Evolutionary conservation across 2,329 filamentous ascomycete genomes (phyloP), one percentile per base, ranked within the genome.

Genomic region (Tympanopsis confertula): DNA sequence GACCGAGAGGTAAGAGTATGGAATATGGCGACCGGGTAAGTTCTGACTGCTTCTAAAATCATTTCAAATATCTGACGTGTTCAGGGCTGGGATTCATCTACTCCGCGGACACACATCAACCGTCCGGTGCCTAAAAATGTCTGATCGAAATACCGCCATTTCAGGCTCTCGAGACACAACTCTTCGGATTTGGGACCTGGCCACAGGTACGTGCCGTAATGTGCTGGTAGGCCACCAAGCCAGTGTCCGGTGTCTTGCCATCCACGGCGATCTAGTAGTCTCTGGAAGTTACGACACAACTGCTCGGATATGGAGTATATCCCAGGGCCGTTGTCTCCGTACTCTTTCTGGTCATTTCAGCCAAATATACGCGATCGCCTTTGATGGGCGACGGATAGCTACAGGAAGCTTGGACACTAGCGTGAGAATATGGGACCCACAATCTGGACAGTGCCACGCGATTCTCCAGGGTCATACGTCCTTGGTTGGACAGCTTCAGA

Each of bases 211-310:
- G 20, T 96, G 89, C 66, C 82, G 81, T 52, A 94, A 93, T 50
- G 86, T 95, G 13, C 72, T 98, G 28, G 82, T 94, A 28, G 89
- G 91, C 10, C 89, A 98, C 56, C 88, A 95, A 59, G 89, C 89
- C 33, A 95, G 87, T 57, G 89, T 98, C 19, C 74, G 89, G 45
- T 98, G 89, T 57, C 68, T 98, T 30, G 91, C 94, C 54, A 94
- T 96, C 50, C 86, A 94, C 55, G 91, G 88, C 39, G 89, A 98
- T 59, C 78, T 94, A 45, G 86, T 96, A 29, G 91, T 98, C n/a
- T 95, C 88, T 20, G 91, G 91, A 40, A 94, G 87, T 58, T 98
- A 98, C 60, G 91, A 98, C 56, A 95, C 91, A 5, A 95, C 86
- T 17, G 91, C 91, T 17, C 82, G 87, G 49, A 89, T 98, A 40